Base-by-base conservation (phyloP, 179 eudicot species). In the Actinidia arguta region DNA sequence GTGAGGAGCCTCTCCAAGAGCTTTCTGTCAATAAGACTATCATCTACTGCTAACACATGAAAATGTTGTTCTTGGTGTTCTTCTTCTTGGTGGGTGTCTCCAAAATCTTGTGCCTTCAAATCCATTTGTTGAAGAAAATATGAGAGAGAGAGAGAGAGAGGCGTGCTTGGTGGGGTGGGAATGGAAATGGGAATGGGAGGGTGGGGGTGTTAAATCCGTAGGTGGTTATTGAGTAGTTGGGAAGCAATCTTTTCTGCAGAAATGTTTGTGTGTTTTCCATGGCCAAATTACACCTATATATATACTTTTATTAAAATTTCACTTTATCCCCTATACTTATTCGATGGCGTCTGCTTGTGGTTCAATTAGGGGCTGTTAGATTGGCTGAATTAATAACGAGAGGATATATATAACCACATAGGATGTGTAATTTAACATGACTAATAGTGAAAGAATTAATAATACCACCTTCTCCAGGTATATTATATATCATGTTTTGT, bases 31-130 rank as follows among this genome's bases (percentile, higher is more conserved):
- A 77, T 85, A 18, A 75, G 72, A 66, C 92, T 90, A 25, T 90
- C 92, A 83, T 90, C 92, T 16, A 90, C 92, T 3, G 92, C 92
- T 83, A 90, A 80, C 1, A 85, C 92, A 89, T 88, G 91, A 69
- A 90, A 86, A 47, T 76, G 80, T 64, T 82, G 80, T 8, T 31
- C 73, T 70, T 50, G 12, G 44, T 79, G 73, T 73, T 52, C 69
- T 44, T 82, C 83, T 74, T 72, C 81, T 52, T 66, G 31, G n/a
- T 50, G 6, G 68, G 50, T 52, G 2, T 14, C 70, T 54, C 66
- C 68, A 55, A 71, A n/a, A 25, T 24, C 81, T 47, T 20, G 50
- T 77, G 50, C 7, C 18, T 44, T 56, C 50, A 82, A 81, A 39
- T 79, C 86, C 83, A 85, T 76, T 44, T 78, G 7, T 22, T 20